Evolutionary conservation across 2,329 filamentous ascomycete species (phyloP).

Genomic region (Penicillium corylophilum): DNA sequence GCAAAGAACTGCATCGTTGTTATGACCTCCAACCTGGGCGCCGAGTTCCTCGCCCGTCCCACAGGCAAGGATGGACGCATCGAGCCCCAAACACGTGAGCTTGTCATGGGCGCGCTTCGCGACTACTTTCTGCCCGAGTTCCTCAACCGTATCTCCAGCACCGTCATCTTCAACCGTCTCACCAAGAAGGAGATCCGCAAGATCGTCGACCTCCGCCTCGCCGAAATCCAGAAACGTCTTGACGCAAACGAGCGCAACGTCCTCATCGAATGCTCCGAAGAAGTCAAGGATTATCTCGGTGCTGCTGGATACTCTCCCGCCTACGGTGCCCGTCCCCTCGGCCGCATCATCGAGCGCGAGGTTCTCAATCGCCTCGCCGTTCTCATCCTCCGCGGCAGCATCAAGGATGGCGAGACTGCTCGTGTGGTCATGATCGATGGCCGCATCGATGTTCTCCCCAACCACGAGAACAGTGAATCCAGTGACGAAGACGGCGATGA

Average conservation of each 20-base stretch:
- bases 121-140: conserved; percentile 98
- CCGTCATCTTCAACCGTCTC: conserved; percentile 97
- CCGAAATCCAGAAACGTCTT: conserved; percentile 91
- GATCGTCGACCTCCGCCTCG: conserved; percentile 88
- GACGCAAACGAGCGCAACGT: conserved; percentile 81
- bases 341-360: conserved; percentile 92
- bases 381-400: conserved; percentile 78
- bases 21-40: conserved; percentile 97
- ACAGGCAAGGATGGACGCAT: conserved; percentile 78
- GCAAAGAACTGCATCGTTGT: conserved; percentile 98
- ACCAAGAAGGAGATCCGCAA: conserved; percentile 85
- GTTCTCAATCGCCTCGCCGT: conserved; percentile 92
- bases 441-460: conserved; percentile 76
- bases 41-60: conserved; percentile 84
- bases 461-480: conserved; percentile 61
- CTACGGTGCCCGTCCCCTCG: conserved; percentile 87
- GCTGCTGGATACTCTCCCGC: conserved; percentile 89
- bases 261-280: conserved; percentile 73
- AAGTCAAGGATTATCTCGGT: conserved; percentile 91
- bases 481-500: conserved; percentile 59
- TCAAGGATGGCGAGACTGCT: conserved; percentile 82
- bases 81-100: conserved; percentile 77
- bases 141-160: conserved; percentile 94
- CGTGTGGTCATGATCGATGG: conserved; percentile 75
- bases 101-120: conserved; percentile 87